Evolutionary conservation across 2,329 filamentous ascomycete genomes (phyloP).

Genomic region (Colletotrichum zoysiae): DNA sequence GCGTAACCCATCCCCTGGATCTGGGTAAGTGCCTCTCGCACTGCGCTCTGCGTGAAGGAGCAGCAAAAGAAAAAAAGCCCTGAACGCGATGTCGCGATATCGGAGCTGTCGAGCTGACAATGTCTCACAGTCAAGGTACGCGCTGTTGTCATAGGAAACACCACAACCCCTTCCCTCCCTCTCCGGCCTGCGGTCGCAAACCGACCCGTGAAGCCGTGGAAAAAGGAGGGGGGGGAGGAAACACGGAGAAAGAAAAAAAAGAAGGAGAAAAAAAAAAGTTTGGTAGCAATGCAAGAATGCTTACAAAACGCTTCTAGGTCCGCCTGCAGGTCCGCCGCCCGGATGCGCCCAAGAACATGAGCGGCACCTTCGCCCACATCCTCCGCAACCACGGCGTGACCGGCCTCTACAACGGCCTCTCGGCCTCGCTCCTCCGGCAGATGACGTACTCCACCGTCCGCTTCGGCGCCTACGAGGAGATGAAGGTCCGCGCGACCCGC

Average conservation of each 20-base stretch:
- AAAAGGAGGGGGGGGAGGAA: too few relatives aligned
- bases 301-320: conserved; percentile 66
- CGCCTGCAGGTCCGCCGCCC: conserved; percentile 86
- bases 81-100: conserved; percentile 14
- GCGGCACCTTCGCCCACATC: conserved; percentile 87
- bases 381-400: conserved; percentile 79
- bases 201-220: background rate
- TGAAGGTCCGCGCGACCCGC: conserved; percentile 77
- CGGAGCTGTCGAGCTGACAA: conserved; percentile 43
- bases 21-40: conserved; percentile 71
- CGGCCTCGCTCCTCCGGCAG: conserved; percentile 92
- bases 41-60: conserved; percentile 2
- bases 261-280: background rate
- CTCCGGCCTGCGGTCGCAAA: background rate
- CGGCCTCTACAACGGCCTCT: conserved; percentile 91
- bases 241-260: background rate
- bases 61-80: background rate
- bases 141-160: conserved; percentile 9
- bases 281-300: background rate
- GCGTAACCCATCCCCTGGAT: conserved; percentile 93
- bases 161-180: background rate
- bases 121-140: conserved; percentile 64
- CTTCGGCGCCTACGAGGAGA: conserved; percentile 95
- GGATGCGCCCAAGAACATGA: conserved; percentile 83
- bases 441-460: conserved; percentile 96